A percentile compares a stretch with the other conserved stretches of the same genome.
Conservation (phyloP, 2,329 filamentous ascomycete genomes). For the Thermothelomyces thermophilus region DNA sequence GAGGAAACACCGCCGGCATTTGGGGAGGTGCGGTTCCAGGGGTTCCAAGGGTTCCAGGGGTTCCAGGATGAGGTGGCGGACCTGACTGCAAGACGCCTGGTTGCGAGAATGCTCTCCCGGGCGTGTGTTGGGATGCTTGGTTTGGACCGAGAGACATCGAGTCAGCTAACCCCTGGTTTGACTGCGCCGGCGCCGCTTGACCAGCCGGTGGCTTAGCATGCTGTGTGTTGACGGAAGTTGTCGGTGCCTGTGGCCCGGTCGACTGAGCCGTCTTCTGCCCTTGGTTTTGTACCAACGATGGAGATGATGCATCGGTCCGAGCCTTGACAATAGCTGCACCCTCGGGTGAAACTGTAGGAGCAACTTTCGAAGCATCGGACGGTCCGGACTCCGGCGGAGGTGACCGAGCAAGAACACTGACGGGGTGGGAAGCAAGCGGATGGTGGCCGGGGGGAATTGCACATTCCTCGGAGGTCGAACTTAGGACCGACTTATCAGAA, state of each 20-base stretch:
- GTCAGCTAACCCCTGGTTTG: background rate
- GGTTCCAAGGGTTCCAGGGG: background rate
- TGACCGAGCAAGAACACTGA: background rate
- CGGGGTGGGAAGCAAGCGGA: constrained; percentile 12
- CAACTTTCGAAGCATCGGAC: background rate
- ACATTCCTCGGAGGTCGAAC: background rate
- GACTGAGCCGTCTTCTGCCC: background rate
- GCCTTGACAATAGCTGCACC: background rate
- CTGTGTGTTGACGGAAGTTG: background rate
- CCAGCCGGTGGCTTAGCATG: background rate
- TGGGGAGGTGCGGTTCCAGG: constrained; percentile 8
- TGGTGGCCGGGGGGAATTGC: constrained; percentile 4
- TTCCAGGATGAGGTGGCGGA: background rate
- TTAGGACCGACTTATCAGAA: background rate
- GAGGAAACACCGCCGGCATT: constrained; percentile 4
- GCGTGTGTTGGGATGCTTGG: background rate
- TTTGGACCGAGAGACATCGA: background rate
- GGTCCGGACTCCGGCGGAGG: background rate
- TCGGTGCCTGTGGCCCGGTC: background rate
- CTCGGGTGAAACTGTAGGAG: background rate
- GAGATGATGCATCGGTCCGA: background rate
- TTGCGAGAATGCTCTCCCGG: background rate
- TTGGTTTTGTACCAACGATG: background rate
- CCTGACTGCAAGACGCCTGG: background rate
- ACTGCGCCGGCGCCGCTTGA: background rate